phyloP scores from a whole-genome alignment of 345 rosid species.

The Diplotaxis tenuifolia region DNA sequence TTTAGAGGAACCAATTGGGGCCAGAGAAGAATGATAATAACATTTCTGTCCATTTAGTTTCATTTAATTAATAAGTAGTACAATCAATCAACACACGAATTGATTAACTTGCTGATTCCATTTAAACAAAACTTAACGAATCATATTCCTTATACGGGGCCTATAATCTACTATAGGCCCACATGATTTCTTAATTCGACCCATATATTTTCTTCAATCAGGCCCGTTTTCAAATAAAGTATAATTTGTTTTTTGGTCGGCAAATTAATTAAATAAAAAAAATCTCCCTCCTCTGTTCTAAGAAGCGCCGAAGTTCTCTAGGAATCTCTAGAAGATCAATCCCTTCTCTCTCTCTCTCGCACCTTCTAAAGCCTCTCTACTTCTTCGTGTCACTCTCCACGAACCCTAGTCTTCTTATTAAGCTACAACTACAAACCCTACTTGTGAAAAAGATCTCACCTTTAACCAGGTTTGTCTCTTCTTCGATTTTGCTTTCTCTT shows the following conservation, averaged over 20 bases:
- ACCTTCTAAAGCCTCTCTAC: slow-evolving; percentile 16
- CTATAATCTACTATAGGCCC: neutral
- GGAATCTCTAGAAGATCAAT: slow-evolving; percentile 51
- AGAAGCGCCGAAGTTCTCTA: slow-evolving; percentile 32
- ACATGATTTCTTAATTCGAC: neutral
- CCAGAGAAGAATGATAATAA: slow-evolving; percentile 16
- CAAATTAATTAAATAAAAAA: neutral
- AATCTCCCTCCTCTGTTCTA: slow-evolving; percentile 11
- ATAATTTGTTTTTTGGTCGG: neutral
- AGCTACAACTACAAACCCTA: neutral
- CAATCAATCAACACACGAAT: too few species aligned
- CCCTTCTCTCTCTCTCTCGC: slow-evolving; percentile 10
- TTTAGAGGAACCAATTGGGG: neutral
- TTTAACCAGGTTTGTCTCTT: slow-evolving; percentile 24
- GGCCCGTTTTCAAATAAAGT: neutral
- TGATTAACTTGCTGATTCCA: neutral
- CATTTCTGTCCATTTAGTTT: slow-evolving; percentile 19
- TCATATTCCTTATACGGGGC: neutral
- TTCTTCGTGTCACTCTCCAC: neutral
- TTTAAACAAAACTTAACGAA: too few species aligned
- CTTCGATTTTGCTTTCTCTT: neutral
- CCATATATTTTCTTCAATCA: neutral
- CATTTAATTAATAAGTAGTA: too few species aligned
- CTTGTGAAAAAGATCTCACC: neutral
- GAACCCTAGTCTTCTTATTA: neutral